Base-by-base conservation (phyloP, 306 rosid species). In the Rosa persica region DNA sequence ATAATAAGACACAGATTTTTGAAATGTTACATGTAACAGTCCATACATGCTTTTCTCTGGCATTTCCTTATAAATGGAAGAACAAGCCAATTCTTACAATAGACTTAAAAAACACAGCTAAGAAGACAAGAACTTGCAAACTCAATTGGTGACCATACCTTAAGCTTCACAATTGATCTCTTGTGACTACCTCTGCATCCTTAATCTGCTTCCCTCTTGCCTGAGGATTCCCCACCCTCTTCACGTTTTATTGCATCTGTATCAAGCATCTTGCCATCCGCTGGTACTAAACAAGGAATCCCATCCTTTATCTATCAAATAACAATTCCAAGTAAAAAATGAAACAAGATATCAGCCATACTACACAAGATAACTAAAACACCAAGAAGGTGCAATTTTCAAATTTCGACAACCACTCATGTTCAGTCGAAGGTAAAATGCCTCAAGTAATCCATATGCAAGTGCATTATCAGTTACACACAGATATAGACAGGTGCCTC, bases 281-380 rank as follows among this genome's bases (percentile, higher is more conserved):
- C 85, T 2, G 98, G 98, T 72, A 88, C 97, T 82, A 95, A 81
- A 84, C 92, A 86, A 25, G 98, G 97, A 36, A 92, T 78, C 81
- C 91, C 98, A 82, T 89, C 84, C 85, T 85, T 89, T 55, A 92
- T 85, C 98, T 94, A 81, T 43, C 69, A 80, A 47, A 61, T 71
- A 12, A 83, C 9, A 62, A 66, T 38, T 9, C 75, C 54, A 17
- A 10, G 22, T 42, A 79, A 8, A 8, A 44, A 81, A 79, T 77
- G 81, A 74, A 8, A 69, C 61, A 25, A 76, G 30, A 74, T 39
- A 69, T 25, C 44, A 36, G 42, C 65, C 12, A 46, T 5, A n/a
- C n/a, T 11, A 67, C 8, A 20, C 16, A 5, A 20, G 7, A 73
- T 15, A 36, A 55, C 12, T 8, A 16, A 57, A 46, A 40, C 72